Percentiles rank a stretch among this genome's conserved stretches.
These are phyloP conservation scores for Pilasporangium apinafurcum DNA, from an alignment of 352 stramenopile species.

Conservation along the genomic window DNA sequence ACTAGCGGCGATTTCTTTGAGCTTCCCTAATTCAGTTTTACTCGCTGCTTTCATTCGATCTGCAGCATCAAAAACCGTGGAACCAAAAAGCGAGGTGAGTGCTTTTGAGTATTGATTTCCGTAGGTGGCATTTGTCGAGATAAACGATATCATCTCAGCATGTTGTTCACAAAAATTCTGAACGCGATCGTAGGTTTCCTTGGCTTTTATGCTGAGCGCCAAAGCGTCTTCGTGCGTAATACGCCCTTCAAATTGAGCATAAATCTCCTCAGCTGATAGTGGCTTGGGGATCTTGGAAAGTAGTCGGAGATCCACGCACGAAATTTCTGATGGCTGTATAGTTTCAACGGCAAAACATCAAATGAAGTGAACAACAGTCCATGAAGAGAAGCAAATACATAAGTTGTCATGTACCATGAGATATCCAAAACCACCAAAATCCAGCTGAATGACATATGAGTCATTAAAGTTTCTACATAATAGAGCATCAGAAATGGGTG, in stretches of 20 bases:
- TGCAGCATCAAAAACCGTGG: constrained; percentile 52
- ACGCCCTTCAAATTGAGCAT: constrained; percentile 55
- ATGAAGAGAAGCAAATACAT: not conserved
- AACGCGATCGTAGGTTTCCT: constrained; percentile 46
- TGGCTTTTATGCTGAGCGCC: constrained; percentile 37
- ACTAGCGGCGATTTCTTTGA: constrained; percentile 37
- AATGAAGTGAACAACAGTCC: not conserved
- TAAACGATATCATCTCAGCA: constrained; percentile 62
- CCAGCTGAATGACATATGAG: constrained; percentile 30
- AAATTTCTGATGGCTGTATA: constrained; percentile 36
- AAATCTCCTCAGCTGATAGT: constrained; percentile 56
- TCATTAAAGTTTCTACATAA: constrained; percentile 17
- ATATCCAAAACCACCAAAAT: constrained; percentile 34
- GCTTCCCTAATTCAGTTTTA: constrained; percentile 42
- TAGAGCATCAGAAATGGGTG: not conserved
- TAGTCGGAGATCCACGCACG: constrained; percentile 60
- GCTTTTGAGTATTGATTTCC: constrained; percentile 59
- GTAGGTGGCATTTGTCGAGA: constrained; percentile 67
- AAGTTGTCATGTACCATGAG: constrained; percentile 14
- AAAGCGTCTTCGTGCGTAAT: constrained; percentile 55
- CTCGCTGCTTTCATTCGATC: constrained; percentile 39
- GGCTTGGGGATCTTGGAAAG: constrained; percentile 63
- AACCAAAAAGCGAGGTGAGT: constrained; percentile 51
- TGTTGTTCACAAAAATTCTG: constrained; percentile 66
- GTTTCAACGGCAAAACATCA: not conserved